phyloP scores from a whole-genome alignment of 2,329 filamentous ascomycete genomes.

The Trichoderma atroviride region DNA sequence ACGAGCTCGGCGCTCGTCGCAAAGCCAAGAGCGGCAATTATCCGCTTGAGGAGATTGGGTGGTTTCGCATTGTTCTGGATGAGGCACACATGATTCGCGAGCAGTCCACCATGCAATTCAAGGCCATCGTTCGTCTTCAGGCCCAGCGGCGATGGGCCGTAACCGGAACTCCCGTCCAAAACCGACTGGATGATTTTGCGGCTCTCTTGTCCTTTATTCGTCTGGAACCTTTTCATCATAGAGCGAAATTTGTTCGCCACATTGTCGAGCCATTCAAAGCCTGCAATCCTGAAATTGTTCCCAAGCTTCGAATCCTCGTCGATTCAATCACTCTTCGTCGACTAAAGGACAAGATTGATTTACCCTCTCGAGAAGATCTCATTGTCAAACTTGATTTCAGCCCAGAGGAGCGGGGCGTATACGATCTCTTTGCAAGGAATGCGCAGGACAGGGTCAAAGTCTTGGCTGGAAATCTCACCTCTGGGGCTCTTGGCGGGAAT shows the following conservation, averaged over 20 bases:
- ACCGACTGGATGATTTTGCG: conserved; percentile 85
- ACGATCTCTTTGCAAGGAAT: conserved; percentile 82
- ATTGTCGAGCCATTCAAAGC: conserved; percentile 86
- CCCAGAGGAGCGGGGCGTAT: conserved; percentile 72
- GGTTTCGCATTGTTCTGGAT: conserved; percentile 92
- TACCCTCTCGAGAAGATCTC: conserved; percentile 73
- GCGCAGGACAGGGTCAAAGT: conserved; percentile 79
- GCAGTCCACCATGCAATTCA: conserved; percentile 77
- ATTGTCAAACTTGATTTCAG: conserved; percentile 76
- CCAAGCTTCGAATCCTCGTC: conserved; percentile 84
- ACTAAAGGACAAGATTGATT: conserved; percentile 85
- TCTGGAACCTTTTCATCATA: conserved; percentile 81
- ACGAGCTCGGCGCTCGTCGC: conserved; percentile 69
- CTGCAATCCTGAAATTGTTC: conserved; percentile 80
- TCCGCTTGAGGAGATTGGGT: conserved; percentile 77
- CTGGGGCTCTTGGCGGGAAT: conserved; percentile 73
- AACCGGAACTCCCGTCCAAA: conserved; percentile 96
- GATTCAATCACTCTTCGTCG: conserved; percentile 93
- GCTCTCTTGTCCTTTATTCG: conserved; percentile 84
- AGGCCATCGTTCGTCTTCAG: conserved; percentile 77
- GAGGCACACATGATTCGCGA: conserved; percentile 96
- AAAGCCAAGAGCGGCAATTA: conserved; percentile 61
- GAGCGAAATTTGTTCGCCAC: conserved; percentile 72
- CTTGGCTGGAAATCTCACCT: conserved; percentile 61
- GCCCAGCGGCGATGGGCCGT: conserved; percentile 90